A percentile compares a stretch with the other conserved stretches of the same genome.
phyloP scores from a whole-genome alignment of 2,329 filamentous ascomycete species.

The Paracoccidioides lutzii region DNA sequence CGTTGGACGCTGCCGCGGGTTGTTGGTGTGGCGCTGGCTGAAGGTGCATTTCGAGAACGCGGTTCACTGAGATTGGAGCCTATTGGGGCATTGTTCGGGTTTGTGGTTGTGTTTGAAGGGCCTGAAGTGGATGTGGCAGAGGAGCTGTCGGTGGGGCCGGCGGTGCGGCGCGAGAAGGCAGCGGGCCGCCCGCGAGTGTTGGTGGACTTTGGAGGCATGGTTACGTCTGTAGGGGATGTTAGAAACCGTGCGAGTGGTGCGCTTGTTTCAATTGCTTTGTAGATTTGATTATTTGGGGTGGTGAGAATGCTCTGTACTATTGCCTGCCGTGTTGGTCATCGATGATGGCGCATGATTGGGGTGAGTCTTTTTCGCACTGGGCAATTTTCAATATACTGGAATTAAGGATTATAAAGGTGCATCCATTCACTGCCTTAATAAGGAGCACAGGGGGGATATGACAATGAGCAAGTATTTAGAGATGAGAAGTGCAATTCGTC shows the following conservation, averaged over 20 bases:
- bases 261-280: neutral
- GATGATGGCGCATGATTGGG: no score
- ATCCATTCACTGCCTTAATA: no score
- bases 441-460: no score
- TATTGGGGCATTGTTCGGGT: conserved; percentile 19
- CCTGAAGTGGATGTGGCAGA: conserved; percentile 1
- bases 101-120: conserved; percentile 24
- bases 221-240: neutral
- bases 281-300: neutral
- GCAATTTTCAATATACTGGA: no score
- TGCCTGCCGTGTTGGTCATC: no score
- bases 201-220: conserved; percentile 11
- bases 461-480: no score
- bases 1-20: conserved; percentile 22
- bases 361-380: no score
- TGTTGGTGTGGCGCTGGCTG: conserved; percentile 4
- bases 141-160: neutral
- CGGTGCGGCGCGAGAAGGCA: neutral
- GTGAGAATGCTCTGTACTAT: no score
- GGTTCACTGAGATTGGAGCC: neutral
- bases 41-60: conserved; percentile 1
- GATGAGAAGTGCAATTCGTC: no score
- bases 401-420: no score
- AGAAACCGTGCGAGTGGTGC: neutral
- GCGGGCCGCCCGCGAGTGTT: neutral